A percentile compares a stretch with the other conserved stretches of the same genome.
Conservation (phyloP, 129 eudicot genomes). For the Artemisia annua region DNA sequence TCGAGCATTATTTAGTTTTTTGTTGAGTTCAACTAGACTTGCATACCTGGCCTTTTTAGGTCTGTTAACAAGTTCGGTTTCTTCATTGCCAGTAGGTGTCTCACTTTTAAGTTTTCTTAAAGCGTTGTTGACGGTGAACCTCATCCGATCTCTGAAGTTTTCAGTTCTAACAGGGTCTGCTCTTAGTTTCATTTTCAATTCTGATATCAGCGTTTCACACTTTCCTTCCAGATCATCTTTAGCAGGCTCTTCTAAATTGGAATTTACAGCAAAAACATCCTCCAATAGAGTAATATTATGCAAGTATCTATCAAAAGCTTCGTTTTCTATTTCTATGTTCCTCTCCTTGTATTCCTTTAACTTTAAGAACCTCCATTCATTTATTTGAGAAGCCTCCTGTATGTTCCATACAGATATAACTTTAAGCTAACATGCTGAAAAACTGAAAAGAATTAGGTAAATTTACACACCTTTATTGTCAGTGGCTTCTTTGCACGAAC, state of each 20-base stretch:
- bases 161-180: conserved; percentile 65
- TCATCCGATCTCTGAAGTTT: conserved; percentile 64
- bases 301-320: conserved; percentile 89
- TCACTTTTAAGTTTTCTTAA: conserved; percentile 50
- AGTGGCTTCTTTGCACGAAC: conserved; percentile 79
- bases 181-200: conserved; percentile 51
- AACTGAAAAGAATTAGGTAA: background rate
- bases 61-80: conserved; percentile 34
- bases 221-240: conserved; percentile 30
- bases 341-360: conserved; percentile 73
- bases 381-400: conserved; percentile 83
- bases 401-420: conserved; percentile 1
- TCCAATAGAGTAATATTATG: conserved; percentile 62
- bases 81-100: conserved; percentile 35
- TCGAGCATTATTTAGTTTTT: conserved; percentile 65
- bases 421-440: background rate
- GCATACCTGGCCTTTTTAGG: conserved; percentile 53
- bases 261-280: conserved; percentile 60
- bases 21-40: conserved; percentile 54
- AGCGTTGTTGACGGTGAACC: conserved; percentile 61
- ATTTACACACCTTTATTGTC: conserved; percentile 63
- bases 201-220: conserved; percentile 33
- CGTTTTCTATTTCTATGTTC: conserved; percentile 70
- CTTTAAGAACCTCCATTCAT: conserved; percentile 89
- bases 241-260: conserved; percentile 38